Percentiles rank a stretch among this genome's conserved stretches.
Evolutionary conservation across 2,329 filamentous ascomycete species (phyloP).

Genomic region (Blumeria graminis): DNA sequence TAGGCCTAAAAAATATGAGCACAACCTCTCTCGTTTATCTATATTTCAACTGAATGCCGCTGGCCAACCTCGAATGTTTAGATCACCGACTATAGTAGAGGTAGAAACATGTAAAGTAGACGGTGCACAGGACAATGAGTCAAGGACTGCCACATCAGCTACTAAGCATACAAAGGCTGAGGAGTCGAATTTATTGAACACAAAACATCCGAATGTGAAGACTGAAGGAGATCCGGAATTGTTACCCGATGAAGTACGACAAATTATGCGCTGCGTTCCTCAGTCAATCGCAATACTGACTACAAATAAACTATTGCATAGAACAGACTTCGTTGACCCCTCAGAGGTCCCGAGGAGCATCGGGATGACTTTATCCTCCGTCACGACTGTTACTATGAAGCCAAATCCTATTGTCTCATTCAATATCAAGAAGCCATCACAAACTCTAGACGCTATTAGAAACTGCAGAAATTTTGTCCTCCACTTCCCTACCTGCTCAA

Average conservation of each 20-base stretch:
- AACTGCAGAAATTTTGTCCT: conserved; percentile 8
- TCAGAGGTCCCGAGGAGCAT: conserved; percentile 1
- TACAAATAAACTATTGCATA: conserved; percentile 2
- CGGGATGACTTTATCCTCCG: conserved; percentile 15
- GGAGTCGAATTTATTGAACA: no score
- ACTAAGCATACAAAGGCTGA: no score
- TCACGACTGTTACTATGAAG: conserved; percentile 13
- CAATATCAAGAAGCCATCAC: conserved; percentile 13
- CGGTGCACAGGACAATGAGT: no score
- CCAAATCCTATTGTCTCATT: conserved; percentile 14
- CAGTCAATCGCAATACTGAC: conserved; percentile 13
- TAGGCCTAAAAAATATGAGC: no score
- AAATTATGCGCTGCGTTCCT: conserved; percentile 12
- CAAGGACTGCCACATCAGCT: no score
- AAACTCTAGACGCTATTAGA: conserved; percentile 10
- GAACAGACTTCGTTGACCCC: not conserved
- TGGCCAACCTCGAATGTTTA: no score
- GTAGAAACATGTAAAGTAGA: no score
- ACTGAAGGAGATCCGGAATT: not conserved
- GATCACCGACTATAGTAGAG: no score
- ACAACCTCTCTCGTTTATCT: no score
- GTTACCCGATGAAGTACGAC: not conserved
- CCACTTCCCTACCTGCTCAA: conserved; percentile 8
- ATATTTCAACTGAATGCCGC: no score
- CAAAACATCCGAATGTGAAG: no score